Conservation (phyloP, 805 yeast species). For the Monosporozyma unispora region DNA sequence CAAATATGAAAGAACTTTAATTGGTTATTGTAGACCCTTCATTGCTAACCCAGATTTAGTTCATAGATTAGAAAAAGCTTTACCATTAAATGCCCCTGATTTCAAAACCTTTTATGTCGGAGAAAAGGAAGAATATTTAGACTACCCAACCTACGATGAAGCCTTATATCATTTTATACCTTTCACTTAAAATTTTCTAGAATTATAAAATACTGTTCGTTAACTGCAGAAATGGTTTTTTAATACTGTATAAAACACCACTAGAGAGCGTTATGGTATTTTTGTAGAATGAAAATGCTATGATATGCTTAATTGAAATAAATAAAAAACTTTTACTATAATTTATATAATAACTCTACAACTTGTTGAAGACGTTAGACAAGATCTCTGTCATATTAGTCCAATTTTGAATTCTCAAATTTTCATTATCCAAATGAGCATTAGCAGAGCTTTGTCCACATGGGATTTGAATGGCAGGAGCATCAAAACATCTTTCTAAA, state of each 20-base stretch:
- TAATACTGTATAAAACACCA: no score
- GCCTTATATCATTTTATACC: no score
- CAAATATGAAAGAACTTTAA: constrained; percentile 34
- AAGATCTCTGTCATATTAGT: constrained; percentile 63
- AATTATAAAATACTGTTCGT: no score
- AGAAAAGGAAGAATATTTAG: constrained; percentile 33
- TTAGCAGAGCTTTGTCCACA: constrained; percentile 94
- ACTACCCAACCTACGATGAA: constrained; percentile 29
- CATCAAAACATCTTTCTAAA: constrained; percentile 69
- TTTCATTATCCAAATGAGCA: constrained; percentile 86
- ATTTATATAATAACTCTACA: constrained; percentile 13
- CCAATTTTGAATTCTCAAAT: constrained; percentile 68
- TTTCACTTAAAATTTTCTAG: no score
- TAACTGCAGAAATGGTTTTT: no score
- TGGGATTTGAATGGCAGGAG: constrained; percentile 92
- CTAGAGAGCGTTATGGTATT: no score
- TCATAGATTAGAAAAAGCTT: constrained; percentile 32
- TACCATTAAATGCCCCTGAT: constrained; percentile 35
- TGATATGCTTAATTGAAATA: not conserved
- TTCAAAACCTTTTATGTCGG: constrained; percentile 38
- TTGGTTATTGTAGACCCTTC: constrained; percentile 39
- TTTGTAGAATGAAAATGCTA: not conserved
- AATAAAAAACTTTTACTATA: not conserved
- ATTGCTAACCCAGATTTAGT: constrained; percentile 48
- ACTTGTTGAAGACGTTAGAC: constrained; percentile 40